A percentile compares a stretch with the other conserved stretches of the same genome.
phyloP scores from a whole-genome alignment of 2,329 filamentous ascomycete genomes.

The Fusarium ramigenum region DNA sequence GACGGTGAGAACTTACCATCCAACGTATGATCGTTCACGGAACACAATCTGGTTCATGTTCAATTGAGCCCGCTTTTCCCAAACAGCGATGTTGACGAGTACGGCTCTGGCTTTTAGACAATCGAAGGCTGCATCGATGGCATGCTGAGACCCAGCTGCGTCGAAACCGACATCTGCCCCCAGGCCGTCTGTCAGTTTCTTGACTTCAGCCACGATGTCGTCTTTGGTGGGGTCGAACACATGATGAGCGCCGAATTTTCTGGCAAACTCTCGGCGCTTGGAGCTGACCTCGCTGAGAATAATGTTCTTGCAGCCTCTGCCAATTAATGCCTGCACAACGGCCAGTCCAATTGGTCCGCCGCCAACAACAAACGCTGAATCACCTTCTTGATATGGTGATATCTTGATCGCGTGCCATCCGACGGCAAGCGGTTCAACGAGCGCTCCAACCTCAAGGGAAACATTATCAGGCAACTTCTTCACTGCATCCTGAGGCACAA shows the following conservation, averaged over 20 bases:
- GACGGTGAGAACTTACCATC: not conserved
- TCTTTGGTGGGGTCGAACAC: slow-evolving; percentile 16
- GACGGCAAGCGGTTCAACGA: slow-evolving; percentile 5
- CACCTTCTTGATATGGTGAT: slow-evolving; percentile 1
- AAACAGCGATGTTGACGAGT: slow-evolving; percentile 10
- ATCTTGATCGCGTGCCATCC: slow-evolving; percentile 21
- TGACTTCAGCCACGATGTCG: slow-evolving; percentile 16
- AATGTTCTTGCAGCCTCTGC: slow-evolving; percentile 17
- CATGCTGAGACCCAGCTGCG: slow-evolving; percentile 9
- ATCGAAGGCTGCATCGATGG: slow-evolving; percentile 6
- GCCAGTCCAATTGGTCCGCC: slow-evolving; percentile 13
- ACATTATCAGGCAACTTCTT: slow-evolving; percentile 18
- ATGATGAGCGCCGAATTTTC: slow-evolving; percentile 15
- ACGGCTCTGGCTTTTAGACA: slow-evolving; percentile 11
- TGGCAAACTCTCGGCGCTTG: slow-evolving; percentile 12
- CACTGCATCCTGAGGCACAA: slow-evolving; percentile 5
- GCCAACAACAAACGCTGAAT: slow-evolving; percentile 5
- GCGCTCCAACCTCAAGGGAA: not conserved
- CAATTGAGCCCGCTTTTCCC: slow-evolving; percentile 16
- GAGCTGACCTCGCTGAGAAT: slow-evolving; percentile 15
- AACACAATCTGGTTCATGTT: slow-evolving; percentile 28
- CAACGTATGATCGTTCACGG: slow-evolving; percentile 12
- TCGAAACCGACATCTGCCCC: slow-evolving; percentile 17
- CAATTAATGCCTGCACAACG: not conserved
- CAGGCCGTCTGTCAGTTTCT: not conserved